Evolutionary conservation across 2,329 filamentous ascomycete species (phyloP).

Genomic region (Dactylella cylindrospora): DNA sequence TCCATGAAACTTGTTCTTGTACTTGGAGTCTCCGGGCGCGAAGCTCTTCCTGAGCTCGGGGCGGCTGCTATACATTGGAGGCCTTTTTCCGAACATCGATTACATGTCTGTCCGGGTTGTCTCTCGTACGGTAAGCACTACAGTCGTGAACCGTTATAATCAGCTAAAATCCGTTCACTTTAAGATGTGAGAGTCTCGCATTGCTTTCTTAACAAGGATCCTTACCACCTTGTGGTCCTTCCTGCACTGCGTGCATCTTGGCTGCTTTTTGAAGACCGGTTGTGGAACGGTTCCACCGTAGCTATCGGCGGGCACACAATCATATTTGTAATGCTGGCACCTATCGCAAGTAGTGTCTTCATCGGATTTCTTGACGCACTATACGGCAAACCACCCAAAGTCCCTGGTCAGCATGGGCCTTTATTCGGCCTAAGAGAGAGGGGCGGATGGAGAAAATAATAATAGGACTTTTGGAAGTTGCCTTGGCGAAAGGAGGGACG

Average conservation of each 20-base stretch:
- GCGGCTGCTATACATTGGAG: slow-evolving; percentile 35
- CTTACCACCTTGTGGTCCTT: slow-evolving; percentile 44
- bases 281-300: slow-evolving; percentile 42
- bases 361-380: slow-evolving; percentile 33
- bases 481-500: slow-evolving; percentile 17
- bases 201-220: slow-evolving; percentile 1
- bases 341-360: slow-evolving; percentile 36
- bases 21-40: slow-evolving; percentile 33
- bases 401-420: slow-evolving; percentile 6
- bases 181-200: too few species aligned
- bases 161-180: too few species aligned
- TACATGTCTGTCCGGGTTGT: slow-evolving; percentile 37
- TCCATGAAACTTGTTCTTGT: slow-evolving; percentile 36
- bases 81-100: slow-evolving; percentile 36
- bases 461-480: slow-evolving; percentile 9
- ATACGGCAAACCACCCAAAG: slow-evolving; percentile 5
- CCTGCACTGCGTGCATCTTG: slow-evolving; percentile 38
- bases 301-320: slow-evolving; percentile 41
- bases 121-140: slow-evolving; percentile 39
- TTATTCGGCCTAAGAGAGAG: not conserved
- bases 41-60: slow-evolving; percentile 34
- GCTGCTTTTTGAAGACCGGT: slow-evolving; percentile 41
- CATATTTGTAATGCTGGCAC: slow-evolving; percentile 43
- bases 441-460: too few species aligned
- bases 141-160: too few species aligned